Evolutionary conservation across 2,329 filamentous ascomycete genomes (phyloP), one percentile per base, ranked within the genome.

Genomic region (Penicillium fuscoglaucum): DNA sequence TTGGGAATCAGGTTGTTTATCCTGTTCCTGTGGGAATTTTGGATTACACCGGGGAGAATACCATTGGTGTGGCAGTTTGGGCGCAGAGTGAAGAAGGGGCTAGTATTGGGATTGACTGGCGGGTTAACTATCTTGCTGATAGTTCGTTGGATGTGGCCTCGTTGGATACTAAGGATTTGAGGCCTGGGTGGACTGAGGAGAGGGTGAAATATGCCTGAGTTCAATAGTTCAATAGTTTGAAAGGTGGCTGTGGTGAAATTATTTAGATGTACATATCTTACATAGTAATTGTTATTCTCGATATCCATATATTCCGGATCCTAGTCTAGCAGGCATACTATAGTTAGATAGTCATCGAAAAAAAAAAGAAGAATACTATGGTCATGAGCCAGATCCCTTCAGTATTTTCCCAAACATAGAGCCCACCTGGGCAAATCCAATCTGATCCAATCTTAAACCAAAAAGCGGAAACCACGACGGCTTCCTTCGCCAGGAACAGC

Each of bases 381-480:
- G 21, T 15, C n/a, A 9, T 45, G 26, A 12, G 12, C 28, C n/a
- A 31, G 31, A 31, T 9, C n/a, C 6, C 3, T 31, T 31, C 17
- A 19, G 19, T 9, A 29, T 15, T 31, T n/a, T n/a, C 12, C 17
- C 19, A 10, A 4, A 6, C n/a, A 31, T 21, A 15, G 19, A 19
- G n/a, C n/a, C 44, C n/a, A 40, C 37, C 4, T 19, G n/a, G 17
- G 37, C 9, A 31, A 46, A 21, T 21, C 3, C 10, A 33, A 21
- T 9, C 24, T 15, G 3, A 33, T 31, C 1, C 8, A 40, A 15
- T 37, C 15, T 66, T 72, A 88, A 46, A 88, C 69, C 72, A 86
- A 81, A 69, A 89, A 90, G 37, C 87, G 80, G 72, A 90, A 90
- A 0, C 87, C 87, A 66, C 85, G 83, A 56, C 81, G 77, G 12